These are phyloP conservation scores for Cornus florida DNA, from an alignment of 148 eudicot genomes.

Conservation along the genomic window DNA sequence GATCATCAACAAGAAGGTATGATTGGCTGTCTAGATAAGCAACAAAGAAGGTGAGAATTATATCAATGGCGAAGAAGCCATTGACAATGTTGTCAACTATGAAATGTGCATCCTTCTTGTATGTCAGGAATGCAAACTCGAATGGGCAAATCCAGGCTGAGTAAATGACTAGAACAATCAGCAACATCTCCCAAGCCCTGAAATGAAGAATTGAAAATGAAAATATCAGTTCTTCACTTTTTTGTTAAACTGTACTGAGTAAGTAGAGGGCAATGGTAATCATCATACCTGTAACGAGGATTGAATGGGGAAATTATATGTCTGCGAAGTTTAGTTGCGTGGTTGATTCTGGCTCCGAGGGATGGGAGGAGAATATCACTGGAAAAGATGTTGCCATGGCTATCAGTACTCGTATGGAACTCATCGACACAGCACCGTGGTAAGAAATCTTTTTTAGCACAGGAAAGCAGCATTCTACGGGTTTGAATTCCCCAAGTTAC, in stretches of 20 bases:
- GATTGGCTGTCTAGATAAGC: constrained; percentile 72
- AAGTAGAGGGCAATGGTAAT: background rate
- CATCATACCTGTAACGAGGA: constrained; percentile 62
- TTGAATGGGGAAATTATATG: constrained; percentile 61
- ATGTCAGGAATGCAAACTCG: constrained; percentile 69
- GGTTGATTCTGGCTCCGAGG: constrained; percentile 78
- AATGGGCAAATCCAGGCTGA: constrained; percentile 93
- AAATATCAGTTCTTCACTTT: background rate
- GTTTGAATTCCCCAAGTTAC: constrained; percentile 12
- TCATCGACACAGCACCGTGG: constrained; percentile 59
- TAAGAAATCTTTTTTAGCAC: constrained; percentile 34
- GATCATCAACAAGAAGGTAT: constrained; percentile 78
- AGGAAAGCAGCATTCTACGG: constrained; percentile 41
- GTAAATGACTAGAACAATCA: constrained; percentile 72
- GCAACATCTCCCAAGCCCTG: constrained; percentile 90
- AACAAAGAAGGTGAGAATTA: constrained; percentile 87
- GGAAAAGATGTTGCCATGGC: constrained; percentile 56
- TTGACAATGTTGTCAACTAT: constrained; percentile 74
- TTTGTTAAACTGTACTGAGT: background rate
- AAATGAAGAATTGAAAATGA: constrained; percentile 15
- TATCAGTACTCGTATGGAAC: constrained; percentile 26
- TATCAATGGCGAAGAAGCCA: constrained; percentile 77
- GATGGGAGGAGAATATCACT: constrained; percentile 70
- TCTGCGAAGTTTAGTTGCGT: constrained; percentile 41
- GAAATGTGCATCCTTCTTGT: constrained; percentile 52